Conservation (phyloP, 1,139 yeast genomes). For the Geotrichum histeridarum region DNA sequence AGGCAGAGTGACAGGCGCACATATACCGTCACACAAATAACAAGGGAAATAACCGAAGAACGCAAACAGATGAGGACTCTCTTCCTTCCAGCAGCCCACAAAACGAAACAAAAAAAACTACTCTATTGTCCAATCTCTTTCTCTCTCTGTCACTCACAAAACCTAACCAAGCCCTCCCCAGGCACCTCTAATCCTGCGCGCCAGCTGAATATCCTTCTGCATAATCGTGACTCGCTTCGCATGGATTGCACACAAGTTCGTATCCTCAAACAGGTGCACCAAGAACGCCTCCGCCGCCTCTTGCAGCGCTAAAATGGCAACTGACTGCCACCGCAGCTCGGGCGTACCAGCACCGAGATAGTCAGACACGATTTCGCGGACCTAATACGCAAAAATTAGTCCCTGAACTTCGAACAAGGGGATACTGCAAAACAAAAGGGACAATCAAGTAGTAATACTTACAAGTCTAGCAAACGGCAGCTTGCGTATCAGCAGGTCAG, state of each 20-base stretch:
- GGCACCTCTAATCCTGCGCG: constrained; percentile 79
- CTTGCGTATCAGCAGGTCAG: constrained; percentile 72
- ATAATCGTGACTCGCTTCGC: constrained; percentile 91
- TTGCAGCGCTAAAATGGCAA: constrained; percentile 82
- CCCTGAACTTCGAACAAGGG: too few relatives aligned
- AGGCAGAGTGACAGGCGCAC: too few relatives aligned
- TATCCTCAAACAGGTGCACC: constrained; percentile 82
- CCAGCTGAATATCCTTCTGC: constrained; percentile 90
- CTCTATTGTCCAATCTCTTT: background rate
- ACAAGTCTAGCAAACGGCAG: constrained; percentile 84
- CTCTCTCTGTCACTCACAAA: too few relatives aligned
- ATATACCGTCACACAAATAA: too few relatives aligned
- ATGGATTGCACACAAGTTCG: constrained; percentile 84
- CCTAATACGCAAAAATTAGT: constrained; percentile 25
- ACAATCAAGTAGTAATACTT: background rate
- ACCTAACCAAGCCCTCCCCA: constrained; percentile 23
- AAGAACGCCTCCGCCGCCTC: constrained; percentile 90
- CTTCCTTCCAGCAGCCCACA: background rate
- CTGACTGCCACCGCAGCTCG: constrained; percentile 79
- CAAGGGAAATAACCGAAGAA: background rate
- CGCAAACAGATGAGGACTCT: background rate
- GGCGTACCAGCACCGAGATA: constrained; percentile 47
- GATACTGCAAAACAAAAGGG: background rate
- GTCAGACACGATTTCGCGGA: constrained; percentile 74
- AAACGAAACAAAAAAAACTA: background rate